Percentiles rank a stretch among this genome's conserved stretches.
These are phyloP conservation scores for Phellinidium pouzarii DNA, from an alignment of 1,284 basidiomycete species.

Conservation along the genomic window DNA sequence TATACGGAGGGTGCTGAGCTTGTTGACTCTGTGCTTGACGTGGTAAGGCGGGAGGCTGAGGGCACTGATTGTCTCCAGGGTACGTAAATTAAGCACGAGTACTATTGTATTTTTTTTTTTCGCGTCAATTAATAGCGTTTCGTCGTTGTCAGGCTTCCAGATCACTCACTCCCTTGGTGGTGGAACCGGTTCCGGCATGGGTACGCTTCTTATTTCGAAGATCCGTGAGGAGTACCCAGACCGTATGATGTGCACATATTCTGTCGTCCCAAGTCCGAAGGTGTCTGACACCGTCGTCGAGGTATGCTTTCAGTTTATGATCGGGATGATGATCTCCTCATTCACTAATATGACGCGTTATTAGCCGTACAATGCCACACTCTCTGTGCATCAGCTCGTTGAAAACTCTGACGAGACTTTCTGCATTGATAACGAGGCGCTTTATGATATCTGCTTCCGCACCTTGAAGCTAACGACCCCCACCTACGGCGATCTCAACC, in stretches of 20 bases:
- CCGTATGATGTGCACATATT: slow-evolving; percentile 91
- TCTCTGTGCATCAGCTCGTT: slow-evolving; percentile 90
- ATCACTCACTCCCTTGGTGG: slow-evolving; percentile 93
- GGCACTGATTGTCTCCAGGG: slow-evolving; percentile 83
- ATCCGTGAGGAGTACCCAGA: slow-evolving; percentile 90
- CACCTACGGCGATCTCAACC: slow-evolving; percentile 95
- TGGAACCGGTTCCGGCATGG: slow-evolving; percentile 86
- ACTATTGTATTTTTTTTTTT: slow-evolving; percentile 80
- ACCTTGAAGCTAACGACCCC: slow-evolving; percentile 93
- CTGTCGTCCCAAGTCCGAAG: slow-evolving; percentile 87
- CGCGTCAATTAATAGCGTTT: slow-evolving; percentile 34
- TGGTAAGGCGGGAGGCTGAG: slow-evolving; percentile 72
- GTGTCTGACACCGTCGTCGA: slow-evolving; percentile 29
- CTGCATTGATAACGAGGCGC: slow-evolving; percentile 94
- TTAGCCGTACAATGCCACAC: slow-evolving; percentile 89
- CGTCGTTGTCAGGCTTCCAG: slow-evolving; percentile 59
- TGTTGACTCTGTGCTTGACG: slow-evolving; percentile 78
- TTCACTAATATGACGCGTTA: slow-evolving; percentile 46
- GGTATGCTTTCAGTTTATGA: slow-evolving; percentile 4
- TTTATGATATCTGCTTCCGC: slow-evolving; percentile 97
- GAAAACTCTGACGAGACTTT: slow-evolving; percentile 89
- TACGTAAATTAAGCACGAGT: slow-evolving; percentile 94
- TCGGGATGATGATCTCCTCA: slow-evolving; percentile 1
- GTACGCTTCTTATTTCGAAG: slow-evolving; percentile 78
- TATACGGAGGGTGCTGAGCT: slow-evolving; percentile 95